Evolutionary conservation across 2,329 filamentous ascomycete genomes (phyloP), one percentile per base, ranked within the genome.

Genomic region (Pseudogymnoascus sp.): DNA sequence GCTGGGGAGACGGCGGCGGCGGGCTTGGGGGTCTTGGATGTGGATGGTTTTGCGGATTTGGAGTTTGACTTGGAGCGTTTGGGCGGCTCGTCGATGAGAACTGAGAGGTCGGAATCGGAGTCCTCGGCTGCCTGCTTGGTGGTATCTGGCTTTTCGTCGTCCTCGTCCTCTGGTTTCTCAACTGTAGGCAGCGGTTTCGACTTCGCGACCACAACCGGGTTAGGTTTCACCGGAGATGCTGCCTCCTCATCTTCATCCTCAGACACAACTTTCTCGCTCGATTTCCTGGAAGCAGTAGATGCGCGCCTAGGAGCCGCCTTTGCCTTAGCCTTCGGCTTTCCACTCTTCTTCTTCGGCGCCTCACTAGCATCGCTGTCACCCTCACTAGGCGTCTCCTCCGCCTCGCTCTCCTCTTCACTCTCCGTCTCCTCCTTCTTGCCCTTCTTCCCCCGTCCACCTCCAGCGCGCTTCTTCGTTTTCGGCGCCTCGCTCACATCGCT

Each of bases 51-150:
- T 7, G 79, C 71, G 16, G 75, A 18, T 65, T 80, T 82, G 14
- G 73, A 62, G 69, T 78, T 76, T 1, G 73, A 23, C 66, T 73
- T 74, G 16, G 65, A 14, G n/a, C 49, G 80, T 60, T 86, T 84
- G 8, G 85, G 84, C 2, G 80, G 80, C 66, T 93, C 90, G 71
- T 96, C 93, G 42, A 95, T 78, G n/a, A 96, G 81, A 3, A 84
- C 82, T 0, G 90, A 93, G 74, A 91, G 78, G 62, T 90, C 88
- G 0, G 82, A 78, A 69, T 78, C 77, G n/a, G 79, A 80, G 43
- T 74, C 76, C 9, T 75, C 74, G 21, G 72, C 70, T 68, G 75
- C 75, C 28, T 72, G 72, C 25, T 68, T 66, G 18, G 65, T 59
- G 12, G 64, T 62, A 16, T 68, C 63, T 12, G 62, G 62, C 62